A percentile compares a stretch with the other conserved stretches of the same genome.
Conservation (phyloP, 352 stramenopile genomes). For the Pythium pyrilobum region DNA sequence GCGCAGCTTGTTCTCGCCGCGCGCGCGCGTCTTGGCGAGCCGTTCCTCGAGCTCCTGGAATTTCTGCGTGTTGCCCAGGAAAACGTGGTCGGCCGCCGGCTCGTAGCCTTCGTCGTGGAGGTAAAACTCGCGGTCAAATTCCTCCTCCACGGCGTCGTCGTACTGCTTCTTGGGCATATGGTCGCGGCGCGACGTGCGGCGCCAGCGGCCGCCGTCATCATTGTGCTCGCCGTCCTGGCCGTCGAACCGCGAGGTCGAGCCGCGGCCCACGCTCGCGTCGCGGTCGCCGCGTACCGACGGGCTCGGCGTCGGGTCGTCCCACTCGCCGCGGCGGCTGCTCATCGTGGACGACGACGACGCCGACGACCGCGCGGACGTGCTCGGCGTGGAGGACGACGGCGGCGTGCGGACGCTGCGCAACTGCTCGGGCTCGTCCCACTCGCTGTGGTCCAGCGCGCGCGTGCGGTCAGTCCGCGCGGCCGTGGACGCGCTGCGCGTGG, state of each 20-base stretch:
- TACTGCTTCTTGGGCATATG: conserved; percentile 66
- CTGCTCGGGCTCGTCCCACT: conserved; percentile 75
- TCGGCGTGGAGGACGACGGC: background rate
- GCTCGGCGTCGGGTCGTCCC: conserved; percentile 44
- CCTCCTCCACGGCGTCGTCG: conserved; percentile 80
- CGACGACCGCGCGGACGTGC: background rate
- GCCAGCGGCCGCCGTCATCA: background rate
- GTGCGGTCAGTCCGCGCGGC: conserved; percentile 27
- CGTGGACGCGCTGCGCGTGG: conserved; percentile 14
- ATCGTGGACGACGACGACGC: background rate
- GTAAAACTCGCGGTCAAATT: conserved; percentile 96
- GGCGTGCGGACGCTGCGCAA: conserved; percentile 40
- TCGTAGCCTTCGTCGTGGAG: conserved; percentile 86
- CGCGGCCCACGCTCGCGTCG: too few species aligned
- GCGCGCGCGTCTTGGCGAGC: conserved; percentile 71
- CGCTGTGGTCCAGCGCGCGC: conserved; percentile 40
- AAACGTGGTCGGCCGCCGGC: conserved; percentile 67
- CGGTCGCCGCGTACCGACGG: conserved; percentile 22
- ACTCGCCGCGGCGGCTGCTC: conserved; percentile 26
- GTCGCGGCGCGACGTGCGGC: background rate
- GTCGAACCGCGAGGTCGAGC: too few species aligned
- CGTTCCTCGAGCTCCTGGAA: conserved; percentile 90
- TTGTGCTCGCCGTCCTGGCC: background rate
- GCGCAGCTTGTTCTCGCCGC: conserved; percentile 85
- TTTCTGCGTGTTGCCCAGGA: conserved; percentile 90